Conservation (phyloP, 2,329 filamentous ascomycete species). For the Endoconidiophora laricicola region DNA sequence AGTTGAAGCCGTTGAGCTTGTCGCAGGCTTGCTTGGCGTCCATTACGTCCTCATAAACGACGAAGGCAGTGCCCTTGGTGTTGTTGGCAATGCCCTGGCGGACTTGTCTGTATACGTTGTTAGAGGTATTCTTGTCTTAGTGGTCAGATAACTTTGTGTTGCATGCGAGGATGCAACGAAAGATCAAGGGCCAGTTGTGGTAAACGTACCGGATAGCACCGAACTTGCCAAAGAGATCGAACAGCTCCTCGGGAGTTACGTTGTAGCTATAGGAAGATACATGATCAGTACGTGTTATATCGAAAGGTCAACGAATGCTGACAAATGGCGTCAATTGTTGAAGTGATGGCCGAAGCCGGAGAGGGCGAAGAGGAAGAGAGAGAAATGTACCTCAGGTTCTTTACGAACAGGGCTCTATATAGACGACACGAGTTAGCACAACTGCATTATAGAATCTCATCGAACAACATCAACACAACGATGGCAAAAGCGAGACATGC, state of each 20-base stretch:
- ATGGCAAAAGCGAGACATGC: no score
- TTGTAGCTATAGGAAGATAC: conserved; percentile 56
- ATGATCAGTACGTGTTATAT: neutral
- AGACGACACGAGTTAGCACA: conserved; percentile 11
- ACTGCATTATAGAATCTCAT: neutral
- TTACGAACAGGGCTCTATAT: conserved; percentile 92
- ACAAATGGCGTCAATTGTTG: neutral
- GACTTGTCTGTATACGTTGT: conserved; percentile 55
- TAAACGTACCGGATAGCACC: conserved; percentile 71
- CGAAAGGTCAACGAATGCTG: neutral
- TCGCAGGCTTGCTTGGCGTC: conserved; percentile 98
- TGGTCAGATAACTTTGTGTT: no score
- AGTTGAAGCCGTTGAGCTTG: conserved; percentile 99
- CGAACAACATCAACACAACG: neutral
- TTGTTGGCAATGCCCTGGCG: conserved; percentile 94
- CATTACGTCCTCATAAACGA: conserved; percentile 98
- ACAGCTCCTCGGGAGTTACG: conserved; percentile 94
- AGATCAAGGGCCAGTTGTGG: neutral
- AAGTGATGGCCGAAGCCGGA: neutral
- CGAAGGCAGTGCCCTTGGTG: conserved; percentile 96
- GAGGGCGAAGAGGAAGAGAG: neutral
- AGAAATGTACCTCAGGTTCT: conserved; percentile 77
- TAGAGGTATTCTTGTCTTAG: no score
- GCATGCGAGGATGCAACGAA: no score
- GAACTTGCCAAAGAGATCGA: conserved; percentile 97